A percentile compares a stretch with the other conserved stretches of the same genome.
Conservation (phyloP, 2,329 filamentous ascomycete species). For the Verticillium tricorpus region DNA sequence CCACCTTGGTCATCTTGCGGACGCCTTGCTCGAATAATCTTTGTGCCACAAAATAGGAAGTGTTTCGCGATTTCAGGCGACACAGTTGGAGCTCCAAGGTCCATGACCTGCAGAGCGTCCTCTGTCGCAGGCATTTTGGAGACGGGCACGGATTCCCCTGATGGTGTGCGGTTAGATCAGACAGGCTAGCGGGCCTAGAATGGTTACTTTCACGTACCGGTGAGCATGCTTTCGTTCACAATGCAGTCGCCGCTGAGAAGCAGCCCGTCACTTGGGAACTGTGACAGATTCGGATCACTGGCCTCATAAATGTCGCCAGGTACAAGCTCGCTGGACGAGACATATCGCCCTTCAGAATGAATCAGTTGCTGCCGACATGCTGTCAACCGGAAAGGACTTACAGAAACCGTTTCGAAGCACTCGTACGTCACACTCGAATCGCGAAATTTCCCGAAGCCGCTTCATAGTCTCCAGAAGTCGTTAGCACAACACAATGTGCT, state of each 20-base stretch:
- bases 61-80: constrained; percentile 80
- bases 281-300: constrained; percentile 82
- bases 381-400: constrained; percentile 31
- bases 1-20: constrained; percentile 83
- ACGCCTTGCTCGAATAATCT: constrained; percentile 83
- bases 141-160: constrained; percentile 89
- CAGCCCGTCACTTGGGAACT: constrained; percentile 89
- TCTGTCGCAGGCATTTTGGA: constrained; percentile 85
- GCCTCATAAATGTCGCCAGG: constrained; percentile 97
- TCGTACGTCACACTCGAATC: constrained; percentile 91
- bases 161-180: background rate
- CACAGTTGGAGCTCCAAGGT: constrained; percentile 76
- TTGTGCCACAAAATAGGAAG: constrained; percentile 92
- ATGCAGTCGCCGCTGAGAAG: constrained; percentile 93
- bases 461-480: constrained; percentile 65
- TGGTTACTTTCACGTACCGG: constrained; percentile 31
- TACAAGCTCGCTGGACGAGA: constrained; percentile 82
- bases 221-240: constrained; percentile 99
- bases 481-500: background rate
- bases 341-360: constrained; percentile 61
- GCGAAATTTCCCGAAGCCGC: constrained; percentile 83
- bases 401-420: constrained; percentile 94
- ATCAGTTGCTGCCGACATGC: constrained; percentile 18
- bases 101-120: constrained; percentile 69
- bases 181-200: background rate